These are phyloP conservation scores for Fusarium mexicanum DNA, from an alignment of 2,329 filamentous ascomycete species.

Conservation along the genomic window DNA sequence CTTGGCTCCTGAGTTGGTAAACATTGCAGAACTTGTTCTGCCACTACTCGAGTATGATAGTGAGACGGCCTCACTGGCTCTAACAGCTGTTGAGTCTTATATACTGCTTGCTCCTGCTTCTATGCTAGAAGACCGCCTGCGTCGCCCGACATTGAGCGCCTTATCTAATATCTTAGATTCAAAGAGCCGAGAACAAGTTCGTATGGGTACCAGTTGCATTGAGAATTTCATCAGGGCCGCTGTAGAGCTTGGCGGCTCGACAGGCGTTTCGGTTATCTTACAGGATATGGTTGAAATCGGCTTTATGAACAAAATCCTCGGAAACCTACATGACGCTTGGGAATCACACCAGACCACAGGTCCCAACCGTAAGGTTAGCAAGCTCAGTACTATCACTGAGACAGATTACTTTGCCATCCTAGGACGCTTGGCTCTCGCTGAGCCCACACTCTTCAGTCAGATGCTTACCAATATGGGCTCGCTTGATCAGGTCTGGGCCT, in stretches of 20 bases:
- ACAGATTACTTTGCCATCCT: slow-evolving; percentile 88
- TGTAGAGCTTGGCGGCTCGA: slow-evolving; percentile 67
- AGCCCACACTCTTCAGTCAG: slow-evolving; percentile 73
- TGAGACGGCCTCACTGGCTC: slow-evolving; percentile 68
- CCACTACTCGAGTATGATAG: slow-evolving; percentile 74
- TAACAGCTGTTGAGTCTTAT: slow-evolving; percentile 76
- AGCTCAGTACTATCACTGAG: slow-evolving; percentile 78
- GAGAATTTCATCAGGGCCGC: slow-evolving; percentile 73
- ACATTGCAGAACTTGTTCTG: slow-evolving; percentile 70
- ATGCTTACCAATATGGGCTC: slow-evolving; percentile 60
- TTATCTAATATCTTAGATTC: slow-evolving; percentile 61
- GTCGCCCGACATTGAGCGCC: slow-evolving; percentile 59
- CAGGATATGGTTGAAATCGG: slow-evolving; percentile 72
- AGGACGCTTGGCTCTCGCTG: slow-evolving; percentile 78
- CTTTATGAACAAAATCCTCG: slow-evolving; percentile 71
- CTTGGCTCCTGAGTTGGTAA: slow-evolving; percentile 68
- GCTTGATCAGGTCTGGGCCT: slow-evolving; percentile 64
- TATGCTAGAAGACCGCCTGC: slow-evolving; percentile 67
- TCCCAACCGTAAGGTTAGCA: slow-evolving; percentile 74
- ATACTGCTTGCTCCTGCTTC: slow-evolving; percentile 75
- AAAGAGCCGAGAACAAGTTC: slow-evolving; percentile 66
- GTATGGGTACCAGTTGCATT: slow-evolving; percentile 67
- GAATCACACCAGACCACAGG: slow-evolving; percentile 84
- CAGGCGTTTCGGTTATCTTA: slow-evolving; percentile 70
- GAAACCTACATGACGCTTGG: slow-evolving; percentile 73